These are phyloP conservation scores for Martensiomyces pterosporus DNA, from an alignment of 192 early-diverging fungal species.

Conservation along the genomic window DNA sequence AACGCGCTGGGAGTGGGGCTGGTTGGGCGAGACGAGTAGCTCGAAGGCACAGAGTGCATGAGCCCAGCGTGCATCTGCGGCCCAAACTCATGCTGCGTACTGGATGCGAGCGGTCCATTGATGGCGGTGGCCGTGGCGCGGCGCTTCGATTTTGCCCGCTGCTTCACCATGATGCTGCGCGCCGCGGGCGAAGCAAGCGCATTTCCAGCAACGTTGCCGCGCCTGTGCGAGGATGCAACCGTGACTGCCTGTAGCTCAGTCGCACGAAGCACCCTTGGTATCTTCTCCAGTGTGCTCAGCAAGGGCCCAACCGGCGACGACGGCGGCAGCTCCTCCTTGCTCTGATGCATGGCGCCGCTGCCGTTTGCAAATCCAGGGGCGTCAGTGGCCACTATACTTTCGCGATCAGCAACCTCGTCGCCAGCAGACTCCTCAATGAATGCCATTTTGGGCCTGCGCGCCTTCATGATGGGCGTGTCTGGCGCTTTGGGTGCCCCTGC, in stretches of 20 bases:
- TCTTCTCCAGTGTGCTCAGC: constrained; percentile 21
- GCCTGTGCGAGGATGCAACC: constrained; percentile 18
- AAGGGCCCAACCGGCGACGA: constrained; percentile 3
- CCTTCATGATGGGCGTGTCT: constrained; percentile 3
- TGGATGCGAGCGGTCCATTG: constrained; percentile 2
- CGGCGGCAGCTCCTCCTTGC: neutral
- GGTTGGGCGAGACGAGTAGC: constrained; percentile 17
- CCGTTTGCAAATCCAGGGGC: too few relatives aligned
- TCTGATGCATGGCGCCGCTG: too few relatives aligned
- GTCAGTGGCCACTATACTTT: too few relatives aligned
- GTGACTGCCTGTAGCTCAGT: constrained; percentile 41
- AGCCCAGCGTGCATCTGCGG: neutral
- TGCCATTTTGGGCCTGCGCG: constrained; percentile 41
- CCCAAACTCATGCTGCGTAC: too few relatives aligned
- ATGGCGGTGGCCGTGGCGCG: constrained; percentile 32
- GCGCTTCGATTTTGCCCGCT: constrained; percentile 9
- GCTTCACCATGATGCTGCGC: constrained; percentile 15
- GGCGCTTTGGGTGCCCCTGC: constrained; percentile 2
- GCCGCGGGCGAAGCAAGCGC: constrained; percentile 7
- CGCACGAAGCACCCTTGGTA: constrained; percentile 28
- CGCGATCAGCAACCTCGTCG: constrained; percentile 5
- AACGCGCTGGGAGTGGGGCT: constrained; percentile 24
- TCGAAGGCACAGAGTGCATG: constrained; percentile 29
- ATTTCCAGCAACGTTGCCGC: constrained; percentile 15
- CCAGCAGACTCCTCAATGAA: constrained; percentile 42